phyloP scores from a whole-genome alignment of 2,329 filamentous ascomycete genomes.

The Rhinocladiella mackenziei region DNA sequence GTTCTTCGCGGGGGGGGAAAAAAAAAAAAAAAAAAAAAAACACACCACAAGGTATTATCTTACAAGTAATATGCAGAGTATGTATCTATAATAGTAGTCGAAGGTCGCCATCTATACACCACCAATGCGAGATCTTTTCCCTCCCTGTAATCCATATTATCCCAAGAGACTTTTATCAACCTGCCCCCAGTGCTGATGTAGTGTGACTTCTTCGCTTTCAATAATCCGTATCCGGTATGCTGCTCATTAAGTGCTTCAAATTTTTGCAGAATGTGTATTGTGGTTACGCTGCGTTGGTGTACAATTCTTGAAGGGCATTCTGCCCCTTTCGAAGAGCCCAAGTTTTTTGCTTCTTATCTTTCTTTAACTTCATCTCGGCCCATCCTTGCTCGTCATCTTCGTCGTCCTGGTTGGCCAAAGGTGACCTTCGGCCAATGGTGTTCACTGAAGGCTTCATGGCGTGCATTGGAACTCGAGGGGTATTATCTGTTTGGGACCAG shows the following conservation, averaged over 20 bases:
- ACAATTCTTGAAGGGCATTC: slow-evolving; percentile 28
- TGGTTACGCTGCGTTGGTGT: slow-evolving; percentile 21
- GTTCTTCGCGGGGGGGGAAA: too few relatives aligned
- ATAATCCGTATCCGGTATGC: slow-evolving; percentile 6
- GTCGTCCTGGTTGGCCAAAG: slow-evolving; percentile 36
- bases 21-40: too few relatives aligned
- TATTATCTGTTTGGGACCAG: slow-evolving; percentile 35
- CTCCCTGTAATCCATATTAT: slow-evolving; percentile 7
- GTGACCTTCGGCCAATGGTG: slow-evolving; percentile 30
- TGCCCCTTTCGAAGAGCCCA: slow-evolving; percentile 44
- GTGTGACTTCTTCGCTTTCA: background rate
- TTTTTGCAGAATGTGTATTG: slow-evolving; percentile 1
- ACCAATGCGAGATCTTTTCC: background rate
- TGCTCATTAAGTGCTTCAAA: slow-evolving; percentile 17
- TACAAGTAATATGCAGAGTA: slow-evolving; percentile 17
- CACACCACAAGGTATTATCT: too few relatives aligned
- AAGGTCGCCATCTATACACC: slow-evolving; percentile 9
- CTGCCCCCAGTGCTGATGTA: slow-evolving; percentile 8
- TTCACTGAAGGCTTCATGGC: slow-evolving; percentile 27
- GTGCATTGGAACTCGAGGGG: slow-evolving; percentile 25
- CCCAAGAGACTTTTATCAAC: slow-evolving; percentile 10
- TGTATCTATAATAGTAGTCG: slow-evolving; percentile 7
- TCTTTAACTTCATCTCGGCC: slow-evolving; percentile 50
- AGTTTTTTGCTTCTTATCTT: slow-evolving; percentile 47
- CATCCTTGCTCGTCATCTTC: slow-evolving; percentile 49